phyloP scores from a whole-genome alignment of 2,329 filamentous ascomycete species.

The Cladorrhinum sp. region DNA sequence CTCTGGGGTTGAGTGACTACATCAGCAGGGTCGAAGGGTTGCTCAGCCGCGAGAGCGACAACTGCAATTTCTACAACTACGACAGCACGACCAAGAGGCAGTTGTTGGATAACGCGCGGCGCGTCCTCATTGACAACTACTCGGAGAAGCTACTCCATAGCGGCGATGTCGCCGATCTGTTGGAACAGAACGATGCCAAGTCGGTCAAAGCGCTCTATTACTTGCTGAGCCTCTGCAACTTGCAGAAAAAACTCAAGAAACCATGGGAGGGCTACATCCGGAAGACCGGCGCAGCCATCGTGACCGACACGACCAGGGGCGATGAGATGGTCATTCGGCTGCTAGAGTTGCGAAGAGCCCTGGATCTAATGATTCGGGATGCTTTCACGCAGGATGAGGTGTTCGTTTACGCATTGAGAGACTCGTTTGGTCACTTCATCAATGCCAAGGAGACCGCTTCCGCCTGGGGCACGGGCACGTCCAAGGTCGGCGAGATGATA shows the following conservation, averaged over 20 bases:
- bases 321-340: conserved; percentile 85
- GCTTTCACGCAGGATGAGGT: conserved; percentile 76
- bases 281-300: conserved; percentile 69
- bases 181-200: conserved; percentile 66
- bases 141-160: conserved; percentile 63
- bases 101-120: conserved; percentile 70
- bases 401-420: conserved; percentile 74
- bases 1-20: conserved; percentile 65
- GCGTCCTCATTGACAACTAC: conserved; percentile 67
- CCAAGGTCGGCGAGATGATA: conserved; percentile 97
- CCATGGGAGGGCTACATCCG: conserved; percentile 81
- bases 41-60: conserved; percentile 67
- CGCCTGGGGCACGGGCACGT: conserved; percentile 77
- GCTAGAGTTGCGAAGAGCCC: conserved; percentile 72
- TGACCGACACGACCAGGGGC: conserved; percentile 73
- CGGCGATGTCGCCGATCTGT: conserved; percentile 66
- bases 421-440: conserved; percentile 86
- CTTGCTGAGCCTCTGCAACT: conserved; percentile 67
- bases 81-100: conserved; percentile 79
- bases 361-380: conserved; percentile 73
- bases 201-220: conserved; percentile 75
- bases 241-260: conserved; percentile 66
- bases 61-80: conserved; percentile 78
- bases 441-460: conserved; percentile 76
- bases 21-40: conserved; percentile 67